phyloP scores from a whole-genome alignment of 2,329 filamentous ascomycete species.

The Claviceps pusilla region DNA sequence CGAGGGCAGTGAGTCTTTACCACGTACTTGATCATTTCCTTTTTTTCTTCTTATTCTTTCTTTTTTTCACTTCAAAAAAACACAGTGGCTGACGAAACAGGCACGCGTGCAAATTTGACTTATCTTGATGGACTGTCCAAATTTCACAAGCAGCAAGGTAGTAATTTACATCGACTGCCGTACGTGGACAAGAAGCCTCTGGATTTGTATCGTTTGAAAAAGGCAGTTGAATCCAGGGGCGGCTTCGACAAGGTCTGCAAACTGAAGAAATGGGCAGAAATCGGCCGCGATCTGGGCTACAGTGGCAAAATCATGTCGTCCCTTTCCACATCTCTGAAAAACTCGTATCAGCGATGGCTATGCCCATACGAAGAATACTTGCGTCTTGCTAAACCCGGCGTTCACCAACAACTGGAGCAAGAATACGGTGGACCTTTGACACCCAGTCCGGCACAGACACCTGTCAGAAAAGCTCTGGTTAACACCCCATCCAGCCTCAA shows the following conservation, averaged over 20 bases:
- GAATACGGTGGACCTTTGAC: slow-evolving; percentile 89
- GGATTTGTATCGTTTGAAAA: slow-evolving; percentile 90
- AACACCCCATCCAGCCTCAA: slow-evolving; percentile 43
- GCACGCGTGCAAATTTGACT: slow-evolving; percentile 85
- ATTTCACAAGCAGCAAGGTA: slow-evolving; percentile 94
- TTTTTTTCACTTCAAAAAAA: neutral
- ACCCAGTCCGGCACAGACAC: slow-evolving; percentile 53
- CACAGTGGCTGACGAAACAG: slow-evolving; percentile 26
- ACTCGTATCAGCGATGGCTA: slow-evolving; percentile 94
- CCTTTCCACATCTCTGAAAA: slow-evolving; percentile 90
- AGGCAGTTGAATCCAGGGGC: slow-evolving; percentile 84
- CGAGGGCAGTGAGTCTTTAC: slow-evolving; percentile 64
- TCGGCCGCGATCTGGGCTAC: slow-evolving; percentile 88
- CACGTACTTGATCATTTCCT: neutral
- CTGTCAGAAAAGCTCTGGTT: slow-evolving; percentile 50
- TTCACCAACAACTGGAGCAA: slow-evolving; percentile 88
- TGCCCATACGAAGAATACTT: slow-evolving; percentile 95
- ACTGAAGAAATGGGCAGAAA: slow-evolving; percentile 97
- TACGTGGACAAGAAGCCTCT: slow-evolving; percentile 96
- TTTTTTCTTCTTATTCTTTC: neutral
- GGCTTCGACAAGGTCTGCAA: slow-evolving; percentile 97
- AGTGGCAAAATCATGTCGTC: slow-evolving; percentile 99
- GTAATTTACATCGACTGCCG: slow-evolving; percentile 81
- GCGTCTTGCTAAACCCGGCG: slow-evolving; percentile 75
- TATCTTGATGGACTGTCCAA: slow-evolving; percentile 91